Conservation (phyloP, 176 grass and related monocot genomes). For the Phragmites australis region DNA sequence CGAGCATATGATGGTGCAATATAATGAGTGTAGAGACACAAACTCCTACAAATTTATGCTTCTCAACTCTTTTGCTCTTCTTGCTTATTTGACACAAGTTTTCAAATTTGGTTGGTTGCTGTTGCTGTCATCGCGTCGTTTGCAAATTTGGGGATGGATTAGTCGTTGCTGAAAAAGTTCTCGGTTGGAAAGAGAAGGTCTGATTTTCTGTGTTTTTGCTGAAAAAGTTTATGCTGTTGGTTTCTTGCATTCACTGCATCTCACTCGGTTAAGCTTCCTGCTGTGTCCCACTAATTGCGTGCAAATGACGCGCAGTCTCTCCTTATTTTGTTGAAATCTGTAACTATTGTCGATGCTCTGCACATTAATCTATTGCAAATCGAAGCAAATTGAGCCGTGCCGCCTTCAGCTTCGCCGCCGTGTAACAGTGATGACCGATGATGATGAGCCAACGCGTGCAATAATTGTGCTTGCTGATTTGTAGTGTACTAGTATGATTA, state of each 20-base stretch:
- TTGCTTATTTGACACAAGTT: background rate
- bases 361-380: constrained; percentile 22
- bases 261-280: background rate
- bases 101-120: background rate
- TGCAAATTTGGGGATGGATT: background rate
- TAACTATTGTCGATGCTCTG: background rate
- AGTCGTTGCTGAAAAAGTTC: background rate
- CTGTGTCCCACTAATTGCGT: background rate
- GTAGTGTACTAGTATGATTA: background rate
- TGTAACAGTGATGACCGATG: background rate
- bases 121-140: no score
- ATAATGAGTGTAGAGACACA: background rate
- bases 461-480: background rate
- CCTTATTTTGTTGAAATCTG: background rate
- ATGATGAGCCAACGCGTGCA: background rate
- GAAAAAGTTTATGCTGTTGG: background rate
- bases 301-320: background rate
- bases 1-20: constrained; percentile 9
- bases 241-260: background rate
- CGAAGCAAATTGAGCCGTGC: constrained; percentile 5
- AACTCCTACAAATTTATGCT: background rate
- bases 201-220: no score
- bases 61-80: background rate
- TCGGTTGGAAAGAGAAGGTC: background rate
- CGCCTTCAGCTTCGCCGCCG: background rate